Evolutionary conservation across 2,329 filamentous ascomycete species (phyloP).

Genomic region (Fusarium succisae): DNA sequence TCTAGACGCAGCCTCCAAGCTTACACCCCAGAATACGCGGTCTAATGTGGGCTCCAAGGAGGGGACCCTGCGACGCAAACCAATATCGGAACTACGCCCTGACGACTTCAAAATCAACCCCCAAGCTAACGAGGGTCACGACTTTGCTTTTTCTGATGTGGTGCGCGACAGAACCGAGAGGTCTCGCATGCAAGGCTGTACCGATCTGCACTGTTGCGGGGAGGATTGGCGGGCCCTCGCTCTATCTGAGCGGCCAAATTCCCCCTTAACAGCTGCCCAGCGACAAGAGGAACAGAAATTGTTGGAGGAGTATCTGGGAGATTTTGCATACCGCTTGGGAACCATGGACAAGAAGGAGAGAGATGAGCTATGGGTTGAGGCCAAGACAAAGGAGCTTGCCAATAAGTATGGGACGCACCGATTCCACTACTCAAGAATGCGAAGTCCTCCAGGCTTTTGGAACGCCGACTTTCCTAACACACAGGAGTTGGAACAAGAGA

Average conservation of each 20-base stretch:
- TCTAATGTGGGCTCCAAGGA: constrained; percentile 27
- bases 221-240: constrained; percentile 75
- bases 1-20: constrained; percentile 8
- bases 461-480: constrained; percentile 87
- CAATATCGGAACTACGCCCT: constrained; percentile 65
- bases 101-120: constrained; percentile 88
- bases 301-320: constrained; percentile 66
- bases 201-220: constrained; percentile 79
- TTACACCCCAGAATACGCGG: constrained; percentile 19
- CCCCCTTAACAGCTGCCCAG: constrained; percentile 49
- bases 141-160: constrained; percentile 79
- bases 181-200: constrained; percentile 77
- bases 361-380: constrained; percentile 75
- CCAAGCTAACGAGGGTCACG: constrained; percentile 72
- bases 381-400: constrained; percentile 76
- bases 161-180: constrained; percentile 76
- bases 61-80: constrained; percentile 65
- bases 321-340: constrained; percentile 66
- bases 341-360: constrained; percentile 69
- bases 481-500: constrained; percentile 77
- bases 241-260: constrained; percentile 55
- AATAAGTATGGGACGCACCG: constrained; percentile 81
- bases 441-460: constrained; percentile 90
- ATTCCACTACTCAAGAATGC: constrained; percentile 74
- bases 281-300: constrained; percentile 58